phyloP scores from a whole-genome alignment of 768 basidiomycete species.

The Pulveroboletus ravenelii region DNA sequence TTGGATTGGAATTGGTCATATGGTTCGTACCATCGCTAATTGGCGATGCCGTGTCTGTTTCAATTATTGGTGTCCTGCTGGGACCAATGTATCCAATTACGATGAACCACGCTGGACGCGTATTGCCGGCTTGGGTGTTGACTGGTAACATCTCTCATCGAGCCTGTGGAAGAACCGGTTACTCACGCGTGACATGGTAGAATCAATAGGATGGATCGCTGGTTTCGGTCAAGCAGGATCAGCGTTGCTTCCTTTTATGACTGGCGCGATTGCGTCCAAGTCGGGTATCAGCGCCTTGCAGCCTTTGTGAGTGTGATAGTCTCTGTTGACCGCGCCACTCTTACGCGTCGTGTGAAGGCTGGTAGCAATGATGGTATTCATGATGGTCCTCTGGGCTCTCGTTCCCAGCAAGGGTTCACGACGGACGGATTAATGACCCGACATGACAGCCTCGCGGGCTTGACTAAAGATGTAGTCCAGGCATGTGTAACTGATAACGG shows the following conservation, averaged over 20 bases:
- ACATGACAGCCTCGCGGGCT: not conserved
- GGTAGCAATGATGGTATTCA: conserved; percentile 40
- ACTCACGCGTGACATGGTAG: conserved; percentile 8
- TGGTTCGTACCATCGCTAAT: conserved; percentile 55
- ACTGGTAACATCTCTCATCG: conserved; percentile 30
- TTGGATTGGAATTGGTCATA: conserved; percentile 52
- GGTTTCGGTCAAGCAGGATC: conserved; percentile 59
- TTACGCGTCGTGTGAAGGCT: conserved; percentile 11
- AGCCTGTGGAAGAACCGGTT: not conserved
- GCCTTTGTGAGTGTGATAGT: conserved; percentile 22
- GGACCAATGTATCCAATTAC: conserved; percentile 53
- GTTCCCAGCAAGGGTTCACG: conserved; percentile 31
- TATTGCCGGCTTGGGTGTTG: conserved; percentile 58
- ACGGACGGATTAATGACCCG: conserved; percentile 14
- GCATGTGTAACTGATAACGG: not conserved
- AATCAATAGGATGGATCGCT: not conserved
- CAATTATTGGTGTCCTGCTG: conserved; percentile 50
- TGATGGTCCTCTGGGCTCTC: conserved; percentile 39
- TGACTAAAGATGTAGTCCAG: not conserved
- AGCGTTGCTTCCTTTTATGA: conserved; percentile 68
- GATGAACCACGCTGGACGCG: conserved; percentile 53
- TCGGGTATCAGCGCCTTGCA: conserved; percentile 47
- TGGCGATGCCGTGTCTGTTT: conserved; percentile 50
- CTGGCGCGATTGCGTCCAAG: conserved; percentile 60
- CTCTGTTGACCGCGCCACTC: not conserved